These are phyloP conservation scores for Chalciporus sp. DNA, from an alignment of 1,284 basidiomycete species.

Conservation along the genomic window DNA sequence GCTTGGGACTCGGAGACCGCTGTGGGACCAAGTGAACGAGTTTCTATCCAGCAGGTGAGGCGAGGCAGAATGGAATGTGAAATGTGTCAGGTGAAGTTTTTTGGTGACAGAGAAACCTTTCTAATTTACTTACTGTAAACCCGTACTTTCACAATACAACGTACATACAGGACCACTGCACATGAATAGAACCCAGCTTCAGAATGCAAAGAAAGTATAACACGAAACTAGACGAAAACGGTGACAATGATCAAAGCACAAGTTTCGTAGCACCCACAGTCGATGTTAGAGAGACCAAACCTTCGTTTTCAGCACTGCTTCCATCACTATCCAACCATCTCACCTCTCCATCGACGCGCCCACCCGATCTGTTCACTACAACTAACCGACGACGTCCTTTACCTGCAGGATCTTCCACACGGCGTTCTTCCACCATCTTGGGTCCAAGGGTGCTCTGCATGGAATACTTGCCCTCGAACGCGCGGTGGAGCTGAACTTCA, in stretches of 20 bases:
- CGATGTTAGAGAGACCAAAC: constrained; percentile 24
- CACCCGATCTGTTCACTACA: neutral
- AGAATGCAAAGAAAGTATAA: neutral
- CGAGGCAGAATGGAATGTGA: neutral
- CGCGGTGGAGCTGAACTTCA: constrained; percentile 36
- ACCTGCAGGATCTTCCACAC: constrained; percentile 43
- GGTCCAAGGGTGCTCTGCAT: constrained; percentile 32
- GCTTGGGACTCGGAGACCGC: too few relatives aligned
- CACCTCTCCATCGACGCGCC: constrained; percentile 21
- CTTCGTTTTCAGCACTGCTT: constrained; percentile 15
- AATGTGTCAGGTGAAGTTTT: too few relatives aligned
- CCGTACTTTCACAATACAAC: neutral
- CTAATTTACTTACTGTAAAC: neutral
- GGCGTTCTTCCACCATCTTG: constrained; percentile 19
- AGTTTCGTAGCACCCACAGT: constrained; percentile 18
- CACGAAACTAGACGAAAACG: neutral
- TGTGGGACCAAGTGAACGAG: neutral
- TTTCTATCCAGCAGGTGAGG: neutral
- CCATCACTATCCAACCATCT: constrained; percentile 29
- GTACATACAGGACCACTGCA: neutral
- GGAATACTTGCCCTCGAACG: constrained; percentile 48
- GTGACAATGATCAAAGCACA: constrained; percentile 20
- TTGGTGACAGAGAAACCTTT: too few relatives aligned
- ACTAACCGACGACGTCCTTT: constrained; percentile 37
- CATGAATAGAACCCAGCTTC: neutral